Evolutionary conservation across 2,329 filamentous ascomycete species (phyloP), one percentile per base, ranked within the genome.

Genomic region (Botrytis fabae): DNA sequence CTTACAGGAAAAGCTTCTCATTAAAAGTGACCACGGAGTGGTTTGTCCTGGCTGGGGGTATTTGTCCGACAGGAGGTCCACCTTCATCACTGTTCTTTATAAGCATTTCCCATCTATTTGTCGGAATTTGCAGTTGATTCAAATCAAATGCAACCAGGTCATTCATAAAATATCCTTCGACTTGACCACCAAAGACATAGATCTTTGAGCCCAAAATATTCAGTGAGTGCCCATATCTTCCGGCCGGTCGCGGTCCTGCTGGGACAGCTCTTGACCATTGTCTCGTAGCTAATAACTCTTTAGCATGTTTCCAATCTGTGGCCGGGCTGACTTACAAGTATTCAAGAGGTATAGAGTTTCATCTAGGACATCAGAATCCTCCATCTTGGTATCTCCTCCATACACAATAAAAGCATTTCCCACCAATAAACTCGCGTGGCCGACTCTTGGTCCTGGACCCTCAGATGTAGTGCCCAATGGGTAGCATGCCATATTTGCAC

Each of bases 321-420:
- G 20, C 35, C 28, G 22, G n/a, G 42, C 60, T 46, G 71, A 86
- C 95, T 84, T 87, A 98, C 96, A 98, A 68, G 96, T 99, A 84
- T 99, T 99, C 69, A 99, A 86, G 69, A 99, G 88, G 83, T 99
- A 99, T 20, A 99, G 85, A 0, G 96, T 98, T 83, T 99, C 95
- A 79, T 99, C 96, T 73, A 99, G 85, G 66, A 93, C 87, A 82
- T 99, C 96, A 46, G 90, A 89, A 80, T 98, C 96, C 72, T 98
- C 94, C 81, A 97, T 92, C 83, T 99, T 99, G 69, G 96, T 99
- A 82, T 99, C 97, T 80, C 96, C 96, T 68, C 96, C 97, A 80
- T 98, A 99, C 20, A 99, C 96, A 78, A 99, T 99, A 82, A 98
- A 99, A 0, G 96, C 96, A 83, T 99, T 99, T 73, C 97, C 97